phyloP scores from a whole-genome alignment of 2,329 filamentous ascomycete species.

The Microcyclosporella mali region DNA sequence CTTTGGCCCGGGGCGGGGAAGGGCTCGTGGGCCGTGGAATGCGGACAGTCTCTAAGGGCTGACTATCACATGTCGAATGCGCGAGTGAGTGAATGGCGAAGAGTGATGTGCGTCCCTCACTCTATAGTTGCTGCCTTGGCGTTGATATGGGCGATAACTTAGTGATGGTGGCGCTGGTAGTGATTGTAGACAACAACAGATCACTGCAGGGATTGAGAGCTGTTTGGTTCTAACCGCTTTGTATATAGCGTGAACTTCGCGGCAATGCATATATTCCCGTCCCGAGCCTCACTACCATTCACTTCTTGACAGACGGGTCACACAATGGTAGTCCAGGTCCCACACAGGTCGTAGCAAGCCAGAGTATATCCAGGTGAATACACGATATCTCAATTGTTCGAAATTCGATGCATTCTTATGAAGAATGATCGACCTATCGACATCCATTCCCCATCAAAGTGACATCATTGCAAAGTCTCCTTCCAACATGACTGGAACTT shows the following conservation, averaged over 20 bases:
- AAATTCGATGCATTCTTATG: too few relatives aligned
- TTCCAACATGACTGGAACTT: background rate
- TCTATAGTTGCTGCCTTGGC: background rate
- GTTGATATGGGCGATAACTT: too few relatives aligned
- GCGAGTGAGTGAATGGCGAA: background rate
- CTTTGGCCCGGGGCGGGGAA: background rate
- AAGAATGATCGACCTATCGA: too few relatives aligned
- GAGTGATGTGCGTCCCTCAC: too few relatives aligned
- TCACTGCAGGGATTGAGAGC: background rate
- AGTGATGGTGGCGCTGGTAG: background rate
- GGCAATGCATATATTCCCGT: too few relatives aligned
- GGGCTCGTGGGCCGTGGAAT: background rate
- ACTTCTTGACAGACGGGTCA: too few relatives aligned
- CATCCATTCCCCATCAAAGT: background rate
- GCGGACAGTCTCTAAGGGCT: background rate
- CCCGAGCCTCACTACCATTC: too few relatives aligned
- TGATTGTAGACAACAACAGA: background rate
- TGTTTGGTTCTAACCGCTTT: background rate
- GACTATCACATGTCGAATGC: background rate
- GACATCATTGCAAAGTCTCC: background rate
- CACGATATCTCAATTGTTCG: too few relatives aligned
- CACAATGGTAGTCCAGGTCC: too few relatives aligned
- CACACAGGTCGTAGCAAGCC: too few relatives aligned
- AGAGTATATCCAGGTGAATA: too few relatives aligned
- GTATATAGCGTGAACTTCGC: background rate